Evolutionary conservation across 352 stramenopile species (phyloP), one percentile per base, ranked within the genome.

Genomic region (Globisporangium lucens): DNA sequence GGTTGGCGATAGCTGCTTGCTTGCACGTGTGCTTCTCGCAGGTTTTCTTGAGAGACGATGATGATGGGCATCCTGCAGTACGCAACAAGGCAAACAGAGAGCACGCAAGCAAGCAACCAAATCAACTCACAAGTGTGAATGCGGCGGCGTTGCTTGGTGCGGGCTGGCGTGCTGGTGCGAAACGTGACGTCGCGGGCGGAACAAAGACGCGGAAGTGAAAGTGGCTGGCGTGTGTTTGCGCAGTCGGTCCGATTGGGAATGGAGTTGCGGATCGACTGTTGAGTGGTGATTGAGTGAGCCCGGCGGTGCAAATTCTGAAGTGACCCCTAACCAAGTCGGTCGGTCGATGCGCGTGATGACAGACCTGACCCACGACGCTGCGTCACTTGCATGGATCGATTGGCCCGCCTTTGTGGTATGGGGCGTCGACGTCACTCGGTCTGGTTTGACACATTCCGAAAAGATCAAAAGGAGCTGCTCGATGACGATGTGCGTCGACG

Each of bases 221-320:
- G 43, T 51, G 43, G 17, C 17, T 51, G 38, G 38, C 17, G 38
- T 46, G 56, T 61, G 56, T 49, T 61, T 61, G 56, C 30, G 56
- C 56, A 61, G 30, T 61, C 55, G 20, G 52, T 51, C 43, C 38
- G 7, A 20, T 5, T 46, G 10, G 38, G 20, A 51, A n/a, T 49
- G 15, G 15, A 51, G 8, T 51, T 10, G 15, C 15, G 0, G 13
- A 46, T 20, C 12, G 51, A n/a, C 24, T 13, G 52, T 15, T 53
- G 27, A 46, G 38, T 43, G 36, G 36, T 0, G 33, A 36, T 30
- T 30, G 29, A 30, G 51, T 29, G 33, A n/a, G 29, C 20, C 29
- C 27, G 53, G 53, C 17, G 55, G 30, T 61, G 56, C 56, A 49
- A 61, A 61, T 49, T 61, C 56, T 61, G 35, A 33, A 61, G 56